Evolutionary conservation across 1,139 yeast species (phyloP).

Genomic region (Saccharomyces hybrid): DNA sequence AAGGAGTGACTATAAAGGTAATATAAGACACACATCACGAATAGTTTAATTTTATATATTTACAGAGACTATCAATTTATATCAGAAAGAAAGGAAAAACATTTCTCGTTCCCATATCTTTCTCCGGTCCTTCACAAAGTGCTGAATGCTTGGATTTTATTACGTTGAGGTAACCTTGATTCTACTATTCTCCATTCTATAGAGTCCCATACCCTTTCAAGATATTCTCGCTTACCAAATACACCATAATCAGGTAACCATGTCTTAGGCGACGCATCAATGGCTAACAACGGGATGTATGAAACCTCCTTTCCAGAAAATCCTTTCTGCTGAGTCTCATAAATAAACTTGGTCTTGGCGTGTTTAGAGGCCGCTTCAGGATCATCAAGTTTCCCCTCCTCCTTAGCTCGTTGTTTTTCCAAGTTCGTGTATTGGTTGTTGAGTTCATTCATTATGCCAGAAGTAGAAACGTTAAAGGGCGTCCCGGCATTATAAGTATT

Average conservation of each 20-base stretch:
- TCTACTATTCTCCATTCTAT: slow-evolving; percentile 63
- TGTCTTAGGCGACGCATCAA: slow-evolving; percentile 64
- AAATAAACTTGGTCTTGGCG: background rate
- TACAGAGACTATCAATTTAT: background rate
- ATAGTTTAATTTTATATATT: background rate
- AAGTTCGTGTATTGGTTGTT: slow-evolving; percentile 8
- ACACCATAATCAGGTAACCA: slow-evolving; percentile 69
- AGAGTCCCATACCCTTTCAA: slow-evolving; percentile 64
- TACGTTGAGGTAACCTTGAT: slow-evolving; percentile 33
- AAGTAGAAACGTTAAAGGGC: slow-evolving; percentile 38
- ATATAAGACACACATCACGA: background rate
- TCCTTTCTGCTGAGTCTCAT: slow-evolving; percentile 1
- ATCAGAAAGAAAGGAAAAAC: background rate
- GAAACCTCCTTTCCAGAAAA: slow-evolving; percentile 16
- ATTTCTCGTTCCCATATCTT: background rate
- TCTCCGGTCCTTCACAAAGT: background rate
- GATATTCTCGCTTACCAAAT: slow-evolving; percentile 57
- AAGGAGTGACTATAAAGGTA: no score
- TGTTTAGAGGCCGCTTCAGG: slow-evolving; percentile 1
- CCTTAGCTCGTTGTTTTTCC: slow-evolving; percentile 1
- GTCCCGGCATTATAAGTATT: slow-evolving; percentile 74
- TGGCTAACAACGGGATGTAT: slow-evolving; percentile 56
- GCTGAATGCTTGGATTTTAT: background rate
- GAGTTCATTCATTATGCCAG: slow-evolving; percentile 27
- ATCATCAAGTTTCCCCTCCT: slow-evolving; percentile 1